Evolutionary conservation across 2,329 filamentous ascomycete genomes (phyloP), one percentile per base, ranked within the genome.

Genomic region (Cordyceps pruinosa): DNA sequence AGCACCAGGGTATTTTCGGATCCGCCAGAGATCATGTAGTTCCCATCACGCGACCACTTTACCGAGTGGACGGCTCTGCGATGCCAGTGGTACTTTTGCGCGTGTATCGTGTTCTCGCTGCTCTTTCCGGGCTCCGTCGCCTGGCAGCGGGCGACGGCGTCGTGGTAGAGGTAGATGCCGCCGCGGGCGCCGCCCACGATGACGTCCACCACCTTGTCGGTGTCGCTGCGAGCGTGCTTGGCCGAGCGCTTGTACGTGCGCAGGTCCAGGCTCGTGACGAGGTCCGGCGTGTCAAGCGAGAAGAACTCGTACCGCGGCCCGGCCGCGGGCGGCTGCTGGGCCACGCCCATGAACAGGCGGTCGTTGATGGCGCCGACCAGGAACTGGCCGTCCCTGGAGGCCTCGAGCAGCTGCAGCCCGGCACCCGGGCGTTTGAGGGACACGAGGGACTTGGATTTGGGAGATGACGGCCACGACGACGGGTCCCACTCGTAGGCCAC

Each of bases 41-140:
- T 91, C 90, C 93, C 92, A 78, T 99, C 94, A 63, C 79, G 79
- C 15, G 94, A 97, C 89, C 92, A 97, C 71, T 94, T 96, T 58
- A 96, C 79, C 10, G 89, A 82, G 64, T 88, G 86, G 9, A 97
- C 91, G 49, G 87, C 83, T 64, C 86, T 85, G 64, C 91, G 83
- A 71, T 99, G 94, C 94, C 94, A 99, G 70, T 97, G 94, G 54
- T 92, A 77, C 61, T 87, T 88, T 57, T 86, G 84, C 34, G 78
- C 79, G 59, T 79, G 77, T 25, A 83, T 68, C 21, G 81, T 77
- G 41, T 82, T 71, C 63, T 75, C 74, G 66, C 74, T 70, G 52
- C 64, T 64, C 35, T 72, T 71, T 1, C 69, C 65, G 47, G 70
- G 72, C 2, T 71, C 69, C 32, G 75, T 69, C 46, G 69, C 70